These are phyloP conservation scores for Wickerhamomyces rabaulensis DNA, from an alignment of 805 yeast species.

Conservation along the genomic window DNA sequence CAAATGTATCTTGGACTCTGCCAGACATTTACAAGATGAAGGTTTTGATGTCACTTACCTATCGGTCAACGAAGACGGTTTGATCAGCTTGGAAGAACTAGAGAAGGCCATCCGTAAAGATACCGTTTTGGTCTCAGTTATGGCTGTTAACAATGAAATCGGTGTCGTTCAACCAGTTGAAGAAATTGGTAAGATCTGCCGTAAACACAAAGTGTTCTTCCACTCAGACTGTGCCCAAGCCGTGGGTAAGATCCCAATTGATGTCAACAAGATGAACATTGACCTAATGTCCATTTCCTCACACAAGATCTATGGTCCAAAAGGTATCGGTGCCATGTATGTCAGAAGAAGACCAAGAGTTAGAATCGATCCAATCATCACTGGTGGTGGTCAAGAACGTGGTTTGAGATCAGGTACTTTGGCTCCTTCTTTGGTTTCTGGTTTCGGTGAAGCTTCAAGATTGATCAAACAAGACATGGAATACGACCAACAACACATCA, in stretches of 20 bases:
- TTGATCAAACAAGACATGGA: slow-evolving; percentile 68
- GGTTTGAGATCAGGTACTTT: slow-evolving; percentile 95
- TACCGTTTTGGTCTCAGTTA: slow-evolving; percentile 83
- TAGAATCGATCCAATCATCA: slow-evolving; percentile 87
- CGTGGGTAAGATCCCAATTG: slow-evolving; percentile 86
- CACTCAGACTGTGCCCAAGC: slow-evolving; percentile 99
- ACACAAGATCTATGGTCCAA: slow-evolving; percentile 97
- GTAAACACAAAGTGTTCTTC: slow-evolving; percentile 85
- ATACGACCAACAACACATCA: slow-evolving; percentile 68
- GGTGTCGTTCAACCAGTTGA: slow-evolving; percentile 96
- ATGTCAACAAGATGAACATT: slow-evolving; percentile 89
- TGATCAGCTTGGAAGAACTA: slow-evolving; percentile 70
- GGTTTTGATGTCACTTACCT: slow-evolving; percentile 95
- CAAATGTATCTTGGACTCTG: slow-evolving; percentile 97
- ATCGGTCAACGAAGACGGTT: slow-evolving; percentile 77
- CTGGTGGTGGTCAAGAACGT: slow-evolving; percentile 99
- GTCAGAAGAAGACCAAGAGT: slow-evolving; percentile 98
- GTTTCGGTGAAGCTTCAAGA: slow-evolving; percentile 97
- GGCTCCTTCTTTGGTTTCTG: slow-evolving; percentile 93
- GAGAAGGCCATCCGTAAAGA: slow-evolving; percentile 84
- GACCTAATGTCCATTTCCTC: slow-evolving; percentile 92
- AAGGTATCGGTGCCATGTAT: slow-evolving; percentile 93
- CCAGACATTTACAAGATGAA: slow-evolving; percentile 91
- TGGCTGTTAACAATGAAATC: slow-evolving; percentile 98
- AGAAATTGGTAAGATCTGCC: slow-evolving; percentile 86